A percentile compares a stretch with the other conserved stretches of the same genome.
These are phyloP conservation scores for Colletotrichum cordylinicola DNA, from an alignment of 2,329 filamentous ascomycete species.

Conservation along the genomic window DNA sequence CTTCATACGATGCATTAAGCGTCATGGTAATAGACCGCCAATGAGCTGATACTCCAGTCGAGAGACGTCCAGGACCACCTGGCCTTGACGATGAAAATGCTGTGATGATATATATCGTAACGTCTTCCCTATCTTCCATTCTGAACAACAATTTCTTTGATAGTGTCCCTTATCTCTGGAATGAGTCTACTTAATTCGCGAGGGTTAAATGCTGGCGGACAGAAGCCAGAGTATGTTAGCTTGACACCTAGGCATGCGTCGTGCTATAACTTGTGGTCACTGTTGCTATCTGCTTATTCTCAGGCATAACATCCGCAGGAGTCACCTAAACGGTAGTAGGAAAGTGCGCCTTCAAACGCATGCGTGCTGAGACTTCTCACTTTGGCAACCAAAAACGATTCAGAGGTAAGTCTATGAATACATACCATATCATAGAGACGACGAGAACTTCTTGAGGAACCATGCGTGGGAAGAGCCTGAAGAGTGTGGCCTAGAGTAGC, in stretches of 20 bases:
- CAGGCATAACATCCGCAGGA: neutral
- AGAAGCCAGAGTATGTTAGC: neutral
- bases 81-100: accelerated
- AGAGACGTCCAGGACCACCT: accelerated
- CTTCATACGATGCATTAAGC: no score
- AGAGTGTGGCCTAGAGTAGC: neutral
- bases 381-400: accelerated
- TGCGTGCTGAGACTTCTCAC: neutral
- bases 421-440: neutral
- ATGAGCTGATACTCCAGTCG: accelerated
- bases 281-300: neutral
- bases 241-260: neutral
- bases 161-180: no score
- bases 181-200: no score
- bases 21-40: no score
- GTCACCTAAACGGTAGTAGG: neutral
- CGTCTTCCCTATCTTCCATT: no score
- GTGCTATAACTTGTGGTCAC: accelerated
- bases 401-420: neutral
- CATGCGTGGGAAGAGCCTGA: neutral
- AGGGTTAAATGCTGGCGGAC: neutral
- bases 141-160: no score
- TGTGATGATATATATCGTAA: neutral
- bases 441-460: neutral
- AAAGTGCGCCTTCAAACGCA: neutral